Evolutionary conservation across 176 grass and related monocot species (phyloP).

Genomic region (Themeda triandra): DNA sequence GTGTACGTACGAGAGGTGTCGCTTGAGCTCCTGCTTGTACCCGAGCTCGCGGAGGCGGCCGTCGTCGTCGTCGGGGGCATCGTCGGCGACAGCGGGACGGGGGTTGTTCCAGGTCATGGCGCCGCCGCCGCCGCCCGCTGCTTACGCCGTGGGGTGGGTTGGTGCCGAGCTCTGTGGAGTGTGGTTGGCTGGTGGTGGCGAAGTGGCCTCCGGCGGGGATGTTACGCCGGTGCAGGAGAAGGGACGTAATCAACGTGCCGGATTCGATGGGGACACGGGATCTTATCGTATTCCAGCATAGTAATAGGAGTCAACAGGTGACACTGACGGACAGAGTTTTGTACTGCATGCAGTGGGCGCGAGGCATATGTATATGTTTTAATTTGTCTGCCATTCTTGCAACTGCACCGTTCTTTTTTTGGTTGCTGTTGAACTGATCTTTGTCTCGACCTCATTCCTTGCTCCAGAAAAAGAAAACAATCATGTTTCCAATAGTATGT

Average conservation of each 20-base stretch:
- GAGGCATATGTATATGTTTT: too few relatives aligned
- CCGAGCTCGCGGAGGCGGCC: conserved; percentile 53
- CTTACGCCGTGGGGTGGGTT: neutral
- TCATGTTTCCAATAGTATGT: too few relatives aligned
- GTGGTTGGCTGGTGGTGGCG: neutral
- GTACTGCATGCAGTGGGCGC: too few relatives aligned
- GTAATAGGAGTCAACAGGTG: too few relatives aligned
- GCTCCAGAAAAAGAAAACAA: too few relatives aligned
- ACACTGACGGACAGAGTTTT: too few relatives aligned
- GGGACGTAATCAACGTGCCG: neutral
- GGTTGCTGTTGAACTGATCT: too few relatives aligned
- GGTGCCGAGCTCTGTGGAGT: neutral
- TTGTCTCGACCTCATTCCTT: too few relatives aligned
- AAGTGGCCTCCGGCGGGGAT: neutral
- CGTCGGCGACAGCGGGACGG: neutral
- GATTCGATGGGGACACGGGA: neutral
- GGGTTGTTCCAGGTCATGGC: neutral
- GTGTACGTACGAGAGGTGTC: conserved; percentile 57
- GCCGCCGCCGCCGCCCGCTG: neutral
- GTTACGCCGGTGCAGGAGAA: neutral
- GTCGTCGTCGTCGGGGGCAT: neutral
- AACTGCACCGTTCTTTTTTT: too few relatives aligned
- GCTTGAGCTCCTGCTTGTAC: conserved; percentile 83
- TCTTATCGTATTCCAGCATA: neutral
- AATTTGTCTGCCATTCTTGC: too few relatives aligned